These are phyloP conservation scores for Kazachstania bromeliacearum DNA, from an alignment of 805 yeast species.

Conservation along the genomic window DNA sequence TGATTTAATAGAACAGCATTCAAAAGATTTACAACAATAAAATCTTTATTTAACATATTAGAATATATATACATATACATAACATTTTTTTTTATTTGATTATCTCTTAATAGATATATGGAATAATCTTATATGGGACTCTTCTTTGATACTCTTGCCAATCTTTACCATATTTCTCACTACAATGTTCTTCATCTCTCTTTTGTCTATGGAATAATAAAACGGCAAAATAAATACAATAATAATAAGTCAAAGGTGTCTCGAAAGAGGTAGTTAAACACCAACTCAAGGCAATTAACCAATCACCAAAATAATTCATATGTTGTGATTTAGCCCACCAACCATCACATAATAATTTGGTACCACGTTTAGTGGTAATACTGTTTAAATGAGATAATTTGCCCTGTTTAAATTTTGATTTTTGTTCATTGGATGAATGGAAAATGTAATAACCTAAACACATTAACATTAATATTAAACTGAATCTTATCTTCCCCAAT, in stretches of 20 bases:
- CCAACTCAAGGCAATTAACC: conserved; percentile 88
- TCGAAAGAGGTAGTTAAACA: conserved; percentile 79
- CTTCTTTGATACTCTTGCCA: conserved; percentile 75
- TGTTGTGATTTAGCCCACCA: conserved; percentile 97
- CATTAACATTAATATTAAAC: conserved; percentile 39
- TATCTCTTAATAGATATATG: conserved; percentile 59
- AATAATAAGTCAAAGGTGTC: conserved; percentile 81
- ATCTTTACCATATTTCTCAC: conserved; percentile 70
- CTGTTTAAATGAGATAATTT: conserved; percentile 57
- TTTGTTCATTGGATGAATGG: conserved; percentile 76
- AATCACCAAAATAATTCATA: conserved; percentile 91
- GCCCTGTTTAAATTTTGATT: conserved; percentile 74
- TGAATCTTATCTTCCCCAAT: conserved; percentile 16
- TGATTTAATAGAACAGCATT: conserved; percentile 54
- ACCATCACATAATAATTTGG: conserved; percentile 75
- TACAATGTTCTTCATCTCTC: conserved; percentile 88
- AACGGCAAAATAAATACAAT: conserved; percentile 70
- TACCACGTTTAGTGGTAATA: conserved; percentile 66
- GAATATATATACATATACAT: conserved; percentile 4
- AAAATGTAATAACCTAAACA: conserved; percentile 69
- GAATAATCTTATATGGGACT: conserved; percentile 88
- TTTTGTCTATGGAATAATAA: conserved; percentile 79
- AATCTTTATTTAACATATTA: conserved; percentile 2
- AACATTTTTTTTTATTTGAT: neutral
- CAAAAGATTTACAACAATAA: conserved; percentile 49